phyloP scores from a whole-genome alignment of 2,329 filamentous ascomycete genomes.

The Stenocarpella maydis region DNA sequence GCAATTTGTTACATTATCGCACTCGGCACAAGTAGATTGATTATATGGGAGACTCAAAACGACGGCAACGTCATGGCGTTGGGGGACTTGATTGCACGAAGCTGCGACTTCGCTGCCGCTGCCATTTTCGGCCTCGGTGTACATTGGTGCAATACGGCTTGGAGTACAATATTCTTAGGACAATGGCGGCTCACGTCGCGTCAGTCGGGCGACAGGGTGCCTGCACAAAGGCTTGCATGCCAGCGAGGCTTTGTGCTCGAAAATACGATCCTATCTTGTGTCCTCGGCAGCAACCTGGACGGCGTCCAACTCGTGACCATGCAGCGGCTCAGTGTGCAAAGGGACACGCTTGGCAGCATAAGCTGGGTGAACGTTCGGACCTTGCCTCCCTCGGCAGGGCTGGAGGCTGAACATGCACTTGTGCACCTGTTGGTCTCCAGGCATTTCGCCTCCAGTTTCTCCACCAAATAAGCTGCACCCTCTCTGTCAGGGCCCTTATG shows the following conservation, averaged over 20 bases:
- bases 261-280: slow-evolving; percentile 22
- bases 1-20: slow-evolving; percentile 13
- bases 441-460: not conserved
- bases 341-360: not conserved
- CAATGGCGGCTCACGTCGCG: not conserved
- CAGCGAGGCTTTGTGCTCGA: slow-evolving; percentile 19
- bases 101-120: not conserved
- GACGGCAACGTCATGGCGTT: slow-evolving; percentile 26
- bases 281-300: not conserved
- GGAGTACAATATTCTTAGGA: not conserved
- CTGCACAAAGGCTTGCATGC: slow-evolving; percentile 19
- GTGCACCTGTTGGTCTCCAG: slow-evolving; percentile 4
- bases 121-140: slow-evolving; percentile 4
- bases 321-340: not conserved
- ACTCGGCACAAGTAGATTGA: slow-evolving; percentile 11
- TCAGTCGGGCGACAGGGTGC: not conserved
- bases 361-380: not conserved
- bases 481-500: not conserved
- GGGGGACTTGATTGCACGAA: not conserved
- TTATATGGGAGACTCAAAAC: slow-evolving; percentile 11
- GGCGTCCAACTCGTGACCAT: not conserved
- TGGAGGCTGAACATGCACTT: slow-evolving; percentile 21
- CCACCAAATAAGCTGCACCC: slow-evolving; percentile 18
- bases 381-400: slow-evolving; percentile 10
- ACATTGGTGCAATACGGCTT: not conserved